Evolutionary conservation across 768 basidiomycete genomes (phyloP).

Genomic region (Leccinum fibrillosum): DNA sequence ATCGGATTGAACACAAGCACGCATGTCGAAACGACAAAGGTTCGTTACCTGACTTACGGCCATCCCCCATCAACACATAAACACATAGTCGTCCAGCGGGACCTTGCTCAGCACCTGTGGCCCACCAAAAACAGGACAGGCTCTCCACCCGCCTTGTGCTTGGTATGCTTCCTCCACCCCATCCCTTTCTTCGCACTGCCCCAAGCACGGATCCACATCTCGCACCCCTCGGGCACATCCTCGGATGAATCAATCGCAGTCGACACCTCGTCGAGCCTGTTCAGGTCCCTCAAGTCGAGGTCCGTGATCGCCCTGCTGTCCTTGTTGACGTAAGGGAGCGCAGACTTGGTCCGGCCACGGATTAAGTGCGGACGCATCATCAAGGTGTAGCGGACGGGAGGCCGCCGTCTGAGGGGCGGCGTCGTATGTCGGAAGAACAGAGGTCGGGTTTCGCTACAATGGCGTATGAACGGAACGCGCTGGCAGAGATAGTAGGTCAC

Average conservation of each 20-base stretch:
- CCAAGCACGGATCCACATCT: conserved; percentile 59
- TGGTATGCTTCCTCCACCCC: conserved; percentile 28
- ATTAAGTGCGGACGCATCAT: conserved; percentile 7
- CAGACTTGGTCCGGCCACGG: conserved; percentile 75
- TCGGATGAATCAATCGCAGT: conserved; percentile 29
- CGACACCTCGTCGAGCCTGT: conserved; percentile 42
- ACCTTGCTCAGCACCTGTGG: conserved; percentile 47
- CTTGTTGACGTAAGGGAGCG: conserved; percentile 73
- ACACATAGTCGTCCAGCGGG: conserved; percentile 31
- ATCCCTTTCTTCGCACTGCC: conserved; percentile 23
- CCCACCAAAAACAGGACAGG: conserved; percentile 60
- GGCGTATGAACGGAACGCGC: no score
- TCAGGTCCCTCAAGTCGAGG: conserved; percentile 55
- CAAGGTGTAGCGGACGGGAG: no score
- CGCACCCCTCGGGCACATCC: conserved; percentile 44
- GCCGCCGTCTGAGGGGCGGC: no score
- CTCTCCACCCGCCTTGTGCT: conserved; percentile 27
- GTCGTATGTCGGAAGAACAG: no score
- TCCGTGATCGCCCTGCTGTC: conserved; percentile 65
- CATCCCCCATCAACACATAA: conserved; percentile 32
- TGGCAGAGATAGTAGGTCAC: no score
- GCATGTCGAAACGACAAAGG: neutral
- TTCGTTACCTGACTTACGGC: conserved; percentile 34
- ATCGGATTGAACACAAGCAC: neutral
- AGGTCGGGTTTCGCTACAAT: no score